Conservation (phyloP, 148 eudicot species). For the Vaccinium corymbosum region DNA sequence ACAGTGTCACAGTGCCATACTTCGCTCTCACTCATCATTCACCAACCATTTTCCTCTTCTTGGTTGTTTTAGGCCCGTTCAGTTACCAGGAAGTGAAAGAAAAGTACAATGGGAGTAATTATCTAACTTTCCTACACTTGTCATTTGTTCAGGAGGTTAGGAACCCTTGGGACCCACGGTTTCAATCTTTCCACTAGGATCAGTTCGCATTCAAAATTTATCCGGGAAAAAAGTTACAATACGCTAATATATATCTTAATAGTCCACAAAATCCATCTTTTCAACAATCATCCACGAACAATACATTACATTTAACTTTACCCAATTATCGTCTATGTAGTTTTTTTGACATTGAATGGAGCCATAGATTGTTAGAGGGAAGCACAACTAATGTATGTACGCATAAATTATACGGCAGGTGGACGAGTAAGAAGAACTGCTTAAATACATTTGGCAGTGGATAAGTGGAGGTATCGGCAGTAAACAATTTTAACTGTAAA, state of each 20-base stretch:
- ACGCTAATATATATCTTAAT: not conserved
- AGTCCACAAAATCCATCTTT: not conserved
- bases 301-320: not conserved
- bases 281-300: not conserved
- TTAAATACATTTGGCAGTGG: not conserved
- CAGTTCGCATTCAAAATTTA: not conserved
- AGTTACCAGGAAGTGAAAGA: not conserved
- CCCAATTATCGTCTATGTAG: not conserved
- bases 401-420: not conserved
- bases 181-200: not conserved
- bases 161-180: not conserved
- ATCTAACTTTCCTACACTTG: not conserved
- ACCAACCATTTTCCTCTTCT: not conserved
- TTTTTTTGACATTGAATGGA: not conserved
- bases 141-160: not conserved
- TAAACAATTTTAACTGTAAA: not conserved
- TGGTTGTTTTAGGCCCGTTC: not conserved
- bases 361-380: not conserved
- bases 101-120: not conserved
- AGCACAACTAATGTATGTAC: not conserved
- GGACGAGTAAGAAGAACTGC: not conserved
- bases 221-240: not conserved
- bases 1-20: not conserved
- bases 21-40: not conserved
- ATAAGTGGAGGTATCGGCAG: not conserved